Evolutionary conservation across 1,284 basidiomycete species (phyloP).

Genomic region (Fomitopsis pinicola): DNA sequence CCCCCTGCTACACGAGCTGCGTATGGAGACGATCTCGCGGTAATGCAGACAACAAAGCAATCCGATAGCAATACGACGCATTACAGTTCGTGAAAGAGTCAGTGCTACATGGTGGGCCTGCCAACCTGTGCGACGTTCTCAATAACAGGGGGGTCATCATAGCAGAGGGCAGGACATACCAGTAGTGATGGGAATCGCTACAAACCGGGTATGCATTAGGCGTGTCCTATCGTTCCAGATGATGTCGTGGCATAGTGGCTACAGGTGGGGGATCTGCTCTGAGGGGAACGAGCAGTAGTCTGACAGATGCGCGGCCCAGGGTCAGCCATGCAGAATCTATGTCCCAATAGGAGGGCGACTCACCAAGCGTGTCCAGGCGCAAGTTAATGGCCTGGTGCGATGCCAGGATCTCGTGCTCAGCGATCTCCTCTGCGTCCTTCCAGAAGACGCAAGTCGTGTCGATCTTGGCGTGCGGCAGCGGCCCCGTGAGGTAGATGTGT

Average conservation of each 20-base stretch:
- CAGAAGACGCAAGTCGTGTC: slow-evolving; percentile 6
- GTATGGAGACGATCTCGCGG: no score
- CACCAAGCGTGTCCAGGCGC: slow-evolving; percentile 1
- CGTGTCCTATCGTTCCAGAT: not conserved
- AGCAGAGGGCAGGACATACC: not conserved
- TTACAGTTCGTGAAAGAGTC: not conserved
- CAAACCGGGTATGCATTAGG: slow-evolving; percentile 1
- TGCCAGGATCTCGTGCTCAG: slow-evolving; percentile 6
- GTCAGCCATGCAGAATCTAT: no score
- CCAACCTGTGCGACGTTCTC: not conserved
- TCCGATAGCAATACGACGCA: not conserved
- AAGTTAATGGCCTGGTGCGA: not conserved
- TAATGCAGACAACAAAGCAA: not conserved
- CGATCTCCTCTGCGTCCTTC: slow-evolving; percentile 1
- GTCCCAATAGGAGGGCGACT: not conserved
- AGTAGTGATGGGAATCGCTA: not conserved
- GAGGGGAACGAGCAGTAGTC: not conserved
- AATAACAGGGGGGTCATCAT: no score
- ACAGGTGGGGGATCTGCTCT: not conserved
- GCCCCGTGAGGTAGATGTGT: not conserved
- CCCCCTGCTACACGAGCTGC: no score
- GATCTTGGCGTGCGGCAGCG: slow-evolving; percentile 1
- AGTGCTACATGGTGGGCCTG: not conserved
- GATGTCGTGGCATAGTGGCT: not conserved
- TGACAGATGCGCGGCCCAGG: not conserved